Evolutionary conservation across 495 filamentous ascomycete genomes (phyloP), one percentile per base, ranked within the genome.

Genomic region (Xylaria cubensis): DNA sequence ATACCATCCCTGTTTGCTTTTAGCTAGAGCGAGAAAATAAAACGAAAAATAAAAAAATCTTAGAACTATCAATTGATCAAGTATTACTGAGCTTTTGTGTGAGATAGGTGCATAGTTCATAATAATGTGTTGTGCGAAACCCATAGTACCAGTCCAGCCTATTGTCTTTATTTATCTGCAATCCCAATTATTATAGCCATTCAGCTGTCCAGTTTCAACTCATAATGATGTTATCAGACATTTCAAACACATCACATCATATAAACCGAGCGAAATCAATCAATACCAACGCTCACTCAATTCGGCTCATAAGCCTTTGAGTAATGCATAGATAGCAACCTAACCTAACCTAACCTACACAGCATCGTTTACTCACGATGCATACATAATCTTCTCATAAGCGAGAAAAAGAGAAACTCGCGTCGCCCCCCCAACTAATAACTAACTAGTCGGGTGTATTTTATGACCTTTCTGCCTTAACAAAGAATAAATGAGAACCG

Each of bases 261-360:
- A 2, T 1, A 29, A 55, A 55, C 10, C 8, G 17, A n/a, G 17
- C 19, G 1, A 42, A 13, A 8, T 53, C 8, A 26, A 26, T 53
- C 21, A 53, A 12, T 26, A 24, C 3, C 51, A 26, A 29, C 51
- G 5, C 51, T 51, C 12, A 21, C 3, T 24, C 10, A 24, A 19
- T 4, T 55, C 21, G 26, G 24, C 32, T 61, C 34, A 61, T 61
- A 39, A 61, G 9, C 32, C 34, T 61, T 61, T 61, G 7, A 39
- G 9, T 34, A 66, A 13, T 42, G 2, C 10, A 4, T 8, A n/a
- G 15, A n/a, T 39, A n/a, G 15, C 13, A 42, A 32, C 50, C 50
- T 53, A 29, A 29, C 65, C 50, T 53, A 29, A 29, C 65, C 50
- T 55, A 67, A 53, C 48, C 46, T 67, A 67, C 64, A 67, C 24